phyloP scores from a whole-genome alignment of 2,329 filamentous ascomycete genomes.

The Trichoderma sp. region DNA sequence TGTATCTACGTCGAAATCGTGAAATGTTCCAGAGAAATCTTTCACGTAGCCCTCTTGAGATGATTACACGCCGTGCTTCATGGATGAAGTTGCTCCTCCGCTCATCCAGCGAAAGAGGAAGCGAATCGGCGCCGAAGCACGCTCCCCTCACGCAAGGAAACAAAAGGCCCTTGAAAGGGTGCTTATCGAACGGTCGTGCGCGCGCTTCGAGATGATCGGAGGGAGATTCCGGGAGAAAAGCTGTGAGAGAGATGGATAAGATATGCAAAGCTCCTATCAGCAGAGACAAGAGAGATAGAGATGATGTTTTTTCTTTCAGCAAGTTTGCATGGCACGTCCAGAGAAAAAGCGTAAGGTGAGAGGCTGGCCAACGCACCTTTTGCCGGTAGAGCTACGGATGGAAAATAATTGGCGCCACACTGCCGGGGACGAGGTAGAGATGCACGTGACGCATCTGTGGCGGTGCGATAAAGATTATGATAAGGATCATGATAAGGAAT shows the following conservation, averaged over 20 bases:
- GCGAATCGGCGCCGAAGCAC: conserved; percentile 15
- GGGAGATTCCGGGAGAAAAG: too few relatives aligned
- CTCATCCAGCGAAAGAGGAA: neutral
- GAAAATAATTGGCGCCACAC: neutral
- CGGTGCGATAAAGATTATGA: neutral
- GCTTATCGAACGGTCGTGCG: neutral
- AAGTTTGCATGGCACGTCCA: conserved; percentile 1
- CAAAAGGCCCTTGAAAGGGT: neutral
- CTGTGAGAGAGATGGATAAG: neutral
- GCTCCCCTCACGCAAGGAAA: conserved; percentile 15
- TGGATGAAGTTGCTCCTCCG: conserved; percentile 4
- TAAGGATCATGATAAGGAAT: neutral
- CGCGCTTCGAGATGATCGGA: neutral
- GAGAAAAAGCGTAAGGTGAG: conserved; percentile 12
- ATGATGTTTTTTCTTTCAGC: neutral
- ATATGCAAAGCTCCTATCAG: neutral
- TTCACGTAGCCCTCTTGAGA: conserved; percentile 8
- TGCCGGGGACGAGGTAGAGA: neutral
- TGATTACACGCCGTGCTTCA: conserved; percentile 6
- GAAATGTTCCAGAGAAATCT: neutral
- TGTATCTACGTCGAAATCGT: neutral
- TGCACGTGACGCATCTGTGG: conserved; percentile 7
- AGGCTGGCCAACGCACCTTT: conserved; percentile 11
- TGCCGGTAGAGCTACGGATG: conserved; percentile 19
- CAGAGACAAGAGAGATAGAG: neutral